These are phyloP conservation scores for Avena sativa DNA, from an alignment of 176 grass and related monocot genomes.

Conservation along the genomic window DNA sequence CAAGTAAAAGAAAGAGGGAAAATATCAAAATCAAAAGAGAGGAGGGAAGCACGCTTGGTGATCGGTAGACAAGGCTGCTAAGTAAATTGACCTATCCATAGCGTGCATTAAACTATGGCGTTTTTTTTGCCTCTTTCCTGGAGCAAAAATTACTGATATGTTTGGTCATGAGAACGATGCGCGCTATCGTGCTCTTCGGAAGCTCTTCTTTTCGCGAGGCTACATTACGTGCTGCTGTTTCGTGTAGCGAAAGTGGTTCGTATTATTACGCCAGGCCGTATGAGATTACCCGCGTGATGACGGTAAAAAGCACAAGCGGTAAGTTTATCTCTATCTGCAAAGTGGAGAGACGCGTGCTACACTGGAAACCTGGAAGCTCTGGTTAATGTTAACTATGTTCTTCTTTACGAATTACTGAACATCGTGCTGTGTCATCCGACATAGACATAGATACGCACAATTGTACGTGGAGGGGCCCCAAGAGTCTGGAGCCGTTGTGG, in stretches of 20 bases:
- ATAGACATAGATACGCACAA: no score
- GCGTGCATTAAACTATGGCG: background rate
- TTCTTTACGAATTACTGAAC: no score
- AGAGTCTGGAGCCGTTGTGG: no score
- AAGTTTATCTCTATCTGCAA: background rate
- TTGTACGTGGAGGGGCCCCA: no score
- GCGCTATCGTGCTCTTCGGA: background rate
- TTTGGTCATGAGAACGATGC: slow-evolving; percentile 17
- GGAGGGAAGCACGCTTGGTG: background rate
- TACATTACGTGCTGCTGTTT: background rate
- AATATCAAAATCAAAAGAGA: background rate
- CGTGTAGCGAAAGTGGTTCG: background rate
- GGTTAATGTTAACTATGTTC: no score
- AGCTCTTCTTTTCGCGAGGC: background rate
- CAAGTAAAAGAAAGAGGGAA: background rate
- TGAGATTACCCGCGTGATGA: background rate
- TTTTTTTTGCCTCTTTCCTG: background rate
- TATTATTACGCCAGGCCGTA: background rate
- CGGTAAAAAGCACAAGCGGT: background rate
- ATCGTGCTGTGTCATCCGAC: no score
- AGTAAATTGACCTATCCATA: background rate
- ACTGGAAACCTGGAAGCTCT: background rate
- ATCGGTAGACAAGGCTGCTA: slow-evolving; percentile 1
- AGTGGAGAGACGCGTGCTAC: background rate
- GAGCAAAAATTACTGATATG: background rate